Base-by-base conservation (phyloP, 768 basidiomycete genomes). In the Galerina sulciceps region DNA sequence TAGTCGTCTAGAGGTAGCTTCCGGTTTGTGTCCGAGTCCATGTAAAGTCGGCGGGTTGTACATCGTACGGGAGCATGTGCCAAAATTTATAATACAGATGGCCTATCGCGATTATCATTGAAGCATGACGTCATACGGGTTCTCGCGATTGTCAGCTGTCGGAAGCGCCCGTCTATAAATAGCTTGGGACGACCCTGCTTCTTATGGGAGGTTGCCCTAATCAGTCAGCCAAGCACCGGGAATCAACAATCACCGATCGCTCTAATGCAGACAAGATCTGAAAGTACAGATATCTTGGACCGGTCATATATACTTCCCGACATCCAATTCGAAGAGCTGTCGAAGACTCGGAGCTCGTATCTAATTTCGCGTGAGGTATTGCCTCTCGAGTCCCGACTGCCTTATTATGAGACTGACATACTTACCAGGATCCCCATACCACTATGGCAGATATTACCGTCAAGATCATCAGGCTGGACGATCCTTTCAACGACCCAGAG, bases 1-100 rank as follows among this genome's bases (percentile, higher is more conserved):
- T 96, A 97, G 63, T 96, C 94, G 50, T 82, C 76, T 37, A 86
- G 69, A 40, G 75, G 73, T 18, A 80, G 74, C 62, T 46, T 31
- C 5, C 13, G 20, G 15, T 46, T 4, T 31, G 14, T 5, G n/a
- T 46, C 23, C 45, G 34, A 31, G 26, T 31, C 26, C 26, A 31
- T 31, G 26, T 31, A 31, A 31, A 31, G 26, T 31, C 8, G 2
- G 26, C 8, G 2, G 26, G 26, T 5, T 8, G 4, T 31, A 31
- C 26, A 8, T 31, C 26, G 26, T 31, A 31, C 8, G 26, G 26
- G 5, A 5, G 8, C 26, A 31, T 31, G 26, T 31, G 26, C 26
- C 26, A 8, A 31, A 31, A 31, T 8, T 31, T 31, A 31, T 31
- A 31, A 31, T 31, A 31, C 26, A 31, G 26, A 45, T 4, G 11